Conservation (phyloP, 768 basidiomycete species). For the Saitozyma podzolica region DNA sequence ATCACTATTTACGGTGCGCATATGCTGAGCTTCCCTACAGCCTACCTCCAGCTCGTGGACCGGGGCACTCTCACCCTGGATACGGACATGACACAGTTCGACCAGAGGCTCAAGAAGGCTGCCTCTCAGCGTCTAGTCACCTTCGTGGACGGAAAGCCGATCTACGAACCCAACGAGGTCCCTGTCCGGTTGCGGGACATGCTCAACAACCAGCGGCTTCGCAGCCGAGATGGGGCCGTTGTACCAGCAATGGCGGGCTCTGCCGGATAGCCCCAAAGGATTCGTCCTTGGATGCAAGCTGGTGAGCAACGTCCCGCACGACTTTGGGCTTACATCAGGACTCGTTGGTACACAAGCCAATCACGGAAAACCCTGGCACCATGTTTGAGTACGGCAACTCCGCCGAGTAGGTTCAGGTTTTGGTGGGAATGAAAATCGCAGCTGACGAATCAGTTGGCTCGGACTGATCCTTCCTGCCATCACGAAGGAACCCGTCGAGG, state of each 20-base stretch:
- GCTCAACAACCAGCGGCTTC: slow-evolving; percentile 44
- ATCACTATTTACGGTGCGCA: neutral
- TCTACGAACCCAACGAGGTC: slow-evolving; percentile 2
- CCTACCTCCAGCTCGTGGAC: slow-evolving; percentile 37
- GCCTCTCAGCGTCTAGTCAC: slow-evolving; percentile 16
- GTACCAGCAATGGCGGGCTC: slow-evolving; percentile 28
- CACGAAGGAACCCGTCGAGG: slow-evolving; percentile 17
- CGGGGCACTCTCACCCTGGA: slow-evolving; percentile 31
- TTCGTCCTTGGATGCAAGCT: slow-evolving; percentile 43
- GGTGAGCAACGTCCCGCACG: slow-evolving; percentile 9
- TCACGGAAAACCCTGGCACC: slow-evolving; percentile 26
- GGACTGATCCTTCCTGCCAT: slow-evolving; percentile 24
- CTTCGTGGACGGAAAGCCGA: slow-evolving; percentile 16
- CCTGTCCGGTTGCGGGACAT: slow-evolving; percentile 28
- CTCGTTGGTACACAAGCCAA: slow-evolving; percentile 40
- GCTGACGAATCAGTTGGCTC: slow-evolving; percentile 16
- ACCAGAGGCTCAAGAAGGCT: slow-evolving; percentile 18
- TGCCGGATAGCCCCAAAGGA: slow-evolving; percentile 20
- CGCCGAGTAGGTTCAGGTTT: slow-evolving; percentile 18
- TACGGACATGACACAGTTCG: slow-evolving; percentile 20
- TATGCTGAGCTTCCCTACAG: neutral
- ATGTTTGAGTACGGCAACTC: slow-evolving; percentile 42
- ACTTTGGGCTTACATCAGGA: slow-evolving; percentile 14
- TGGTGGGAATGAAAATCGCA: no score
- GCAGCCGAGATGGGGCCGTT: slow-evolving; percentile 33